A percentile compares a stretch with the other conserved stretches of the same genome.
Evolutionary conservation across 116 monocot genomes (phyloP).

Genomic region (Posidonia oceanica): DNA sequence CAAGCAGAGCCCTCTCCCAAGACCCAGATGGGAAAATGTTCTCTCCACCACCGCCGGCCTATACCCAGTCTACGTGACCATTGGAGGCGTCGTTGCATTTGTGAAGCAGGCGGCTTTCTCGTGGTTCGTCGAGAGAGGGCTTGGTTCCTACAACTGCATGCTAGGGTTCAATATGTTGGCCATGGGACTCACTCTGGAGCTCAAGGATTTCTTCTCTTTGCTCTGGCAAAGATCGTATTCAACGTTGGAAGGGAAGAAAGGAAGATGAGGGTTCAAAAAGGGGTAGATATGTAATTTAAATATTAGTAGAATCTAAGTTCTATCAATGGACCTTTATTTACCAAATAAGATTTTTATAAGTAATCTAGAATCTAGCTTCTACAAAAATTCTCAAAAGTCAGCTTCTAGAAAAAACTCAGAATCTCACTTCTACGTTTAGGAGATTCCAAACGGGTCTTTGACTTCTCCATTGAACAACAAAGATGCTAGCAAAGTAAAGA

Average conservation of each 20-base stretch:
- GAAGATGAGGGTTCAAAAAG: too few relatives aligned
- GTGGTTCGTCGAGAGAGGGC: constrained; percentile 59
- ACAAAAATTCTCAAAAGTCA: too few relatives aligned
- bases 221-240: constrained; percentile 32
- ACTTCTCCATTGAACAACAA: neutral
- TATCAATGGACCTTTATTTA: too few relatives aligned
- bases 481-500: neutral
- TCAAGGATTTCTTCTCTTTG: constrained; percentile 35
- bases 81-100: constrained; percentile 48
- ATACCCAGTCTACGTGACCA: constrained; percentile 59
- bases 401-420: too few relatives aligned
- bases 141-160: constrained; percentile 48
- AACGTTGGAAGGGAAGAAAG: too few relatives aligned
- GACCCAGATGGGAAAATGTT: constrained; percentile 26
- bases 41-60: constrained; percentile 44
- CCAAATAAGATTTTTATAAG: too few relatives aligned
- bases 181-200: constrained; percentile 61
- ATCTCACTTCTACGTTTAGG: too few relatives aligned
- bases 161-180: constrained; percentile 68
- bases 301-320: too few relatives aligned
- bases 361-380: too few relatives aligned
- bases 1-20: neutral
- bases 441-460: too few relatives aligned
- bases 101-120: constrained; percentile 51
- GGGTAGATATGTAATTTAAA: too few relatives aligned